phyloP scores from a whole-genome alignment of 2,329 filamentous ascomycete species.

The Botrytis galanthina region DNA sequence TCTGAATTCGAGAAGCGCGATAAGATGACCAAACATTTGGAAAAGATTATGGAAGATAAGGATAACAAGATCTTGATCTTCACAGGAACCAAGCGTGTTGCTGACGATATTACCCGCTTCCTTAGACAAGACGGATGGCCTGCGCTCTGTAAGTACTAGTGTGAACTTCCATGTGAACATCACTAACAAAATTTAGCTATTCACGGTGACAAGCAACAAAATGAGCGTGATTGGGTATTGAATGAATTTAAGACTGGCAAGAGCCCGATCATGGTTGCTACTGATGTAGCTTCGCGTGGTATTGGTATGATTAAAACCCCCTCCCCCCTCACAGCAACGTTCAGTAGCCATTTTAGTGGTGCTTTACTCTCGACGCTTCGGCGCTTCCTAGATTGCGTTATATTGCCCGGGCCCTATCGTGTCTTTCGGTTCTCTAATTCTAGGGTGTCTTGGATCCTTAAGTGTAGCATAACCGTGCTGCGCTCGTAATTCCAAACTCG shows the following conservation, averaged over 20 bases:
- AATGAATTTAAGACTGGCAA: conserved; percentile 99
- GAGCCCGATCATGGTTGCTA: conserved; percentile 99
- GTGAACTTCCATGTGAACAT: conserved; percentile 46
- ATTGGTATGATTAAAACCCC: conserved; percentile 91
- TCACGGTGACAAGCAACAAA: conserved; percentile 98
- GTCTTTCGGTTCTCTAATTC: conserved; percentile 78
- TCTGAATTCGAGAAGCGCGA: conserved; percentile 97
- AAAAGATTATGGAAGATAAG: conserved; percentile 97
- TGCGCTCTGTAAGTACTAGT: conserved; percentile 73
- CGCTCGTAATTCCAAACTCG: conserved; percentile 75
- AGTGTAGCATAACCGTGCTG: conserved; percentile 65
- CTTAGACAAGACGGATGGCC: conserved; percentile 98
- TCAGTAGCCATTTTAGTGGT: conserved; percentile 61
- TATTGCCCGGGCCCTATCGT: conserved; percentile 84
- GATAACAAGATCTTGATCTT: conserved; percentile 95
- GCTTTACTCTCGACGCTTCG: conserved; percentile 90
- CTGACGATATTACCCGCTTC: conserved; percentile 96
- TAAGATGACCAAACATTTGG: conserved; percentile 93
- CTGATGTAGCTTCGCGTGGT: conserved; percentile 99
- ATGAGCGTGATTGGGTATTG: conserved; percentile 98
- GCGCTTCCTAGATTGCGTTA: conserved; percentile 85
- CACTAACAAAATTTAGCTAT: conserved; percentile 64
- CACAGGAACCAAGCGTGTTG: conserved; percentile 89
- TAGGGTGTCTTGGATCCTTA: conserved; percentile 83
- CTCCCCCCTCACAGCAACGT: conserved; percentile 51